Conservation (phyloP, 495 filamentous ascomycete species). For the Terfezia boudieri region DNA sequence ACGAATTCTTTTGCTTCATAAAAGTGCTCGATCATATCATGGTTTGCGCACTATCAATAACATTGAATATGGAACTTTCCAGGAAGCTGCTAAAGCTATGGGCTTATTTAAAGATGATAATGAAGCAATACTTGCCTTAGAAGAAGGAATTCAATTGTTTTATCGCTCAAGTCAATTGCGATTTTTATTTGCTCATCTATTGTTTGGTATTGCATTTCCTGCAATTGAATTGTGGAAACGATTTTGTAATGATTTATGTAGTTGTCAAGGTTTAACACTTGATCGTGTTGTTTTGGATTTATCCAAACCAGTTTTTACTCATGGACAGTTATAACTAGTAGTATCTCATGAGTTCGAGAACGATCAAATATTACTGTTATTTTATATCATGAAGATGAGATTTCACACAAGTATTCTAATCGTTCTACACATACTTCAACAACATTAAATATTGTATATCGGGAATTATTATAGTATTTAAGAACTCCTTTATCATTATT, state of each 20-base stretch:
- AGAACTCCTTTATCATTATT: no score
- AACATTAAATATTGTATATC: no score
- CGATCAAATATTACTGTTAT: no score
- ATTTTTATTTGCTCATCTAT: conserved; percentile 5
- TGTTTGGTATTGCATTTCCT: neutral
- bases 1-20: neutral
- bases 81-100: conserved; percentile 2
- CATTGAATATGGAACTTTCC: neutral
- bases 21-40: neutral
- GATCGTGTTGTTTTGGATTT: neutral
- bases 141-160: conserved; percentile 1
- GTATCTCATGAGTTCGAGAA: neutral
- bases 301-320: neutral
- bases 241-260: neutral
- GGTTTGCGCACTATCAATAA: neutral
- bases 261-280: neutral
- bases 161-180: conserved; percentile 1
- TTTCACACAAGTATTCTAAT: no score
- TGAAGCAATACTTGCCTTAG: neutral
- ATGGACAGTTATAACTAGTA: neutral
- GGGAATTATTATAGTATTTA: no score
- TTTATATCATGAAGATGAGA: no score
- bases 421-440: no score
- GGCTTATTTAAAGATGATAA: conserved; percentile 4
- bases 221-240: conserved; percentile 1